Base-by-base conservation (phyloP, 2,329 filamentous ascomycete species). In the Aspergillus melleus region DNA sequence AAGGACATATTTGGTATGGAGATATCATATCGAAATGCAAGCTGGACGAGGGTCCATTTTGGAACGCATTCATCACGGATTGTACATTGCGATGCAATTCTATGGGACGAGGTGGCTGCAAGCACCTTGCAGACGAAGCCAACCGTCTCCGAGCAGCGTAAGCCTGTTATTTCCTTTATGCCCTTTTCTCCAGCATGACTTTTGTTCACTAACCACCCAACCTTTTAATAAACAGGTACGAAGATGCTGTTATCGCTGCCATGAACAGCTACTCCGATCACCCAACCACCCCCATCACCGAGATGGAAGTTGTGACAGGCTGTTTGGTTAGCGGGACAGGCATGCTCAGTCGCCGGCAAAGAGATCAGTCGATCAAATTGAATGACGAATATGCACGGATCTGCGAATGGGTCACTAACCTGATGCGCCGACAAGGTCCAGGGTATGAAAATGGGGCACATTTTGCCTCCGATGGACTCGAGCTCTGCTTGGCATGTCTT, bases 251-350 rank as follows among this genome's bases (percentile, higher is more conserved):
- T 46, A 58, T 75, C 22, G 74, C 80, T 39, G 76, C 81, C 51
- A 82, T 85, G 77, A 74, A 77, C 60, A 71, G 72, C 50, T 80
- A 74, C 68, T 76, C 79, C 62, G 66, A 77, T 4, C 71, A 79
- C 14, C 76, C 77, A 0, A 69, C 69, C 46, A 70, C 76, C 4
- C 74, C 74, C 5, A 74, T 85, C 12, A 79, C 74, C 11, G 83
- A 85, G 66, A 72, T 79, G 6, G 84, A 86, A 71, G 83, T 84
- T 49, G 86, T 88, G 68, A 79, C 81, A 30, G 85, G 85, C 29
- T 82, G 78, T 54, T 85, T 87, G 62, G 76, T 87, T 22, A 83
- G 82, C 54, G 81, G 80, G 60, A 77, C 76, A 10, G 79, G 77
- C 14, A 67, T 69, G 2, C 74, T 73, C 49, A 77, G 66, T 20